phyloP scores from a whole-genome alignment of 2,329 filamentous ascomycete genomes.

The Keithomyces neogunnii region DNA sequence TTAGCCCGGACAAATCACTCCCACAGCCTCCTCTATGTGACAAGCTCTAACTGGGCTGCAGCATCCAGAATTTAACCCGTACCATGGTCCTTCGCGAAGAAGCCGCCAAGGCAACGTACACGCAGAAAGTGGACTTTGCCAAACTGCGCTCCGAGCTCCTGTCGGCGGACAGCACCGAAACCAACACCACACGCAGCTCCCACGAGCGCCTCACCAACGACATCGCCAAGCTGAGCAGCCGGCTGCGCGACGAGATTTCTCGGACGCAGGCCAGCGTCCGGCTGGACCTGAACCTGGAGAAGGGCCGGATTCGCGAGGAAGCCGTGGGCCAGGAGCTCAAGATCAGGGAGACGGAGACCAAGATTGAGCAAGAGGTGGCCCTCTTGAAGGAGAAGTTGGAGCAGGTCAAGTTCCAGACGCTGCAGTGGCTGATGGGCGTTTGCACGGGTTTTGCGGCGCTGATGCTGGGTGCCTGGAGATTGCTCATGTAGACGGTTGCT shows the following conservation, averaged over 20 bases:
- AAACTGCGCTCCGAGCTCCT: slow-evolving; percentile 93
- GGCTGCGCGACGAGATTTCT: slow-evolving; percentile 86
- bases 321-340: slow-evolving; percentile 94
- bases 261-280: slow-evolving; percentile 89
- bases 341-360: slow-evolving; percentile 96
- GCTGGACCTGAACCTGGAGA: slow-evolving; percentile 90
- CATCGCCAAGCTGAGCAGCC: slow-evolving; percentile 83
- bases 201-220: slow-evolving; percentile 94
- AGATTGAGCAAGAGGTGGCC: slow-evolving; percentile 96
- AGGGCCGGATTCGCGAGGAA: slow-evolving; percentile 92
- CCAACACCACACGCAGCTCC: slow-evolving; percentile 75
- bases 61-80: slow-evolving; percentile 92
- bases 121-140: slow-evolving; percentile 94
- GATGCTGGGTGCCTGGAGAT: slow-evolving; percentile 60
- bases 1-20: slow-evolving; percentile 18
- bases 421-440: slow-evolving; percentile 96
- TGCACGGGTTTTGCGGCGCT: slow-evolving; percentile 59
- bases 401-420: slow-evolving; percentile 93
- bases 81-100: slow-evolving; percentile 98
- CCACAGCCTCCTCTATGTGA: neutral
- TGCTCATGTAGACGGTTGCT: slow-evolving; percentile 46
- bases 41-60: slow-evolving; percentile 22
- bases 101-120: slow-evolving; percentile 70
- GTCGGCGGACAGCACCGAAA: slow-evolving; percentile 84
- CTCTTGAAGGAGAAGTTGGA: slow-evolving; percentile 85